Percentiles rank a stretch among this genome's conserved stretches.
Evolutionary conservation across 148 eudicot species (phyloP).

Genomic region (Vaccinium darrowii): DNA sequence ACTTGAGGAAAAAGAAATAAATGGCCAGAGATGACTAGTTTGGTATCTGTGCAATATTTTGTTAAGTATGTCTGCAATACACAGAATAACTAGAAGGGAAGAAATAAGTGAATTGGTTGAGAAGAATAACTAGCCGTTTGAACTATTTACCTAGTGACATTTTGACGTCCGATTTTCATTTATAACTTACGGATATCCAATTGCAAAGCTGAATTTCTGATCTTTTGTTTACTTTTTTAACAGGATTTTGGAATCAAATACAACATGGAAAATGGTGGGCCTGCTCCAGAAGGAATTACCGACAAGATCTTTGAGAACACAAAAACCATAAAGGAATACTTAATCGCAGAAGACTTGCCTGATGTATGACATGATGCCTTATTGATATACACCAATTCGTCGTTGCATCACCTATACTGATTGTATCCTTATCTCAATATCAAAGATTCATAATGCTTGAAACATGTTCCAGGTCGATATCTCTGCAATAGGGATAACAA

Average conservation of each 20-base stretch:
- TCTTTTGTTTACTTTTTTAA: slow-evolving; percentile 11
- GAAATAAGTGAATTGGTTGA: background rate
- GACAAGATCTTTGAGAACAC: slow-evolving; percentile 85
- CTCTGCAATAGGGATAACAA: slow-evolving; percentile 56
- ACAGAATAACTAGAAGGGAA: background rate
- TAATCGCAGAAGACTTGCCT: slow-evolving; percentile 81
- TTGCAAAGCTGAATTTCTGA: slow-evolving; percentile 3
- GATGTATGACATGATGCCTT: slow-evolving; percentile 50
- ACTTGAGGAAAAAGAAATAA: background rate
- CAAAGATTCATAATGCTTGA: background rate
- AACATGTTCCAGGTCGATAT: slow-evolving; percentile 70
- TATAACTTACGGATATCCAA: background rate
- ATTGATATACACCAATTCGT: background rate
- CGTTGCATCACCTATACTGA: slow-evolving; percentile 11
- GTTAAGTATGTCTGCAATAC: background rate
- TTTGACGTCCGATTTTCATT: background rate
- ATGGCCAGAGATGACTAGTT: background rate
- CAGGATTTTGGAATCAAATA: slow-evolving; percentile 99
- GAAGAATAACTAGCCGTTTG: background rate
- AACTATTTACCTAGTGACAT: background rate
- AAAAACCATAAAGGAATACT: slow-evolving; percentile 87
- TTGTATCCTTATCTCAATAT: background rate
- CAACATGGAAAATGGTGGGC: slow-evolving; percentile 99
- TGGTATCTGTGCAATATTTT: too few relatives aligned
- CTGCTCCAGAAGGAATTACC: slow-evolving; percentile 94